Evolutionary conservation across 345 rosid species (phyloP).

Genomic region (Camelina laxa): DNA sequence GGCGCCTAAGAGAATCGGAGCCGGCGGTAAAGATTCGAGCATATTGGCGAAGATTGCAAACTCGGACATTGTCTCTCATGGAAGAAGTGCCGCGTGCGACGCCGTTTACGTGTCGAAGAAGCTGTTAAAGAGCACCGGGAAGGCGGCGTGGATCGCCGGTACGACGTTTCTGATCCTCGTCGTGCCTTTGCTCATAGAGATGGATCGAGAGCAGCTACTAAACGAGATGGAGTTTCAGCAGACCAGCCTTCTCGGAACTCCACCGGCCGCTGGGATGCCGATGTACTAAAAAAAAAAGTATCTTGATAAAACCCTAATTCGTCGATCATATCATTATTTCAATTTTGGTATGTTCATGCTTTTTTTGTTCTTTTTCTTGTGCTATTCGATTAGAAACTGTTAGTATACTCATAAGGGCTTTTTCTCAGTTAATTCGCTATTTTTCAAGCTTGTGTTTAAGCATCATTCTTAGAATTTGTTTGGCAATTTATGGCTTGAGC

Average conservation of each 20-base stretch:
- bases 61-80: constrained; percentile 53
- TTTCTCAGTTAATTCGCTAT: not conserved
- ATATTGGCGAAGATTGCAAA: constrained; percentile 52
- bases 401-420: not conserved
- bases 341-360: not conserved
- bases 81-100: constrained; percentile 62
- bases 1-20: constrained; percentile 62
- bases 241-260: constrained; percentile 69
- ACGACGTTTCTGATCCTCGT: constrained; percentile 71
- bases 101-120: constrained; percentile 67
- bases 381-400: not conserved
- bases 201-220: constrained; percentile 72
- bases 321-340: not conserved
- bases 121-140: constrained; percentile 81
- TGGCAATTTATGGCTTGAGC: not conserved
- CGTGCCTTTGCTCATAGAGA: constrained; percentile 68
- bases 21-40: constrained; percentile 37
- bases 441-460: constrained; percentile 1
- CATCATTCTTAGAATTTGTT: not conserved
- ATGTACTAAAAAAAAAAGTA: constrained; percentile 14
- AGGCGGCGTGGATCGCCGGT: constrained; percentile 87
- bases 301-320: not conserved
- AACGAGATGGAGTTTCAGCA: constrained; percentile 74
- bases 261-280: constrained; percentile 36
- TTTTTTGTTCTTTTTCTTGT: not conserved